Evolutionary conservation across 768 basidiomycete genomes (phyloP).

Genomic region (Tylopilus cervinicoccineus): DNA sequence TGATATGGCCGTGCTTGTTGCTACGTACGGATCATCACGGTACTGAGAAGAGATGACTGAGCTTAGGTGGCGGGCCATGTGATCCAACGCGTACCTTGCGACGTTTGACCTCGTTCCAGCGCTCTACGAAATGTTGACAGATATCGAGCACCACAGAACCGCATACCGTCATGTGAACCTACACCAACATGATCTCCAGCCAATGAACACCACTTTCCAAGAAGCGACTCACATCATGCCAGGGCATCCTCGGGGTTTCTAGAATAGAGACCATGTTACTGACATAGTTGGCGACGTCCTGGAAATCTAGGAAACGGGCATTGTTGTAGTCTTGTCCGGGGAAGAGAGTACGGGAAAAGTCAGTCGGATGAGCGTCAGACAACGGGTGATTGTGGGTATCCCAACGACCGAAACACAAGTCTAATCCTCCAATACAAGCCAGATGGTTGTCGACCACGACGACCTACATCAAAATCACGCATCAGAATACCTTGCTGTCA

Average conservation of each 20-base stretch:
- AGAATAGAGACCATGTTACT: constrained; percentile 64
- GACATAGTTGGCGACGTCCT: constrained; percentile 73
- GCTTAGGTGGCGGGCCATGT: not conserved
- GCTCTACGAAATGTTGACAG: constrained; percentile 87
- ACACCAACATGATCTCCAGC: constrained; percentile 3
- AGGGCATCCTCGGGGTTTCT: constrained; percentile 81
- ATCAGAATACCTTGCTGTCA: not conserved
- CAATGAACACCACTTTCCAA: not conserved
- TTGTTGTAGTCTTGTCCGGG: constrained; percentile 96
- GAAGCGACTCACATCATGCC: constrained; percentile 77
- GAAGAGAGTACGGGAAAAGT: constrained; percentile 79
- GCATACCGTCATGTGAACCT: constrained; percentile 81
- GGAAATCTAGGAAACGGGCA: constrained; percentile 80
- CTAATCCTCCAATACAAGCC: constrained; percentile 90
- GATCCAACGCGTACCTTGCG: constrained; percentile 50
- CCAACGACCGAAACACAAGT: constrained; percentile 97
- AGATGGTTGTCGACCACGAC: constrained; percentile 84
- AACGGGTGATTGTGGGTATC: constrained; percentile 89
- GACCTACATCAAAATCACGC: constrained; percentile 34
- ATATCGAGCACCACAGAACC: constrained; percentile 88
- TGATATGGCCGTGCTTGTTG: not conserved
- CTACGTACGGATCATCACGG: constrained; percentile 43
- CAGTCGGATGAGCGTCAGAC: constrained; percentile 87
- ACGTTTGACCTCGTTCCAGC: constrained; percentile 89
- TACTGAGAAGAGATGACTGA: constrained; percentile 22